These are phyloP conservation scores for Kalmusia sp. DNA, from an alignment of 2,329 filamentous ascomycete species.

Conservation along the genomic window DNA sequence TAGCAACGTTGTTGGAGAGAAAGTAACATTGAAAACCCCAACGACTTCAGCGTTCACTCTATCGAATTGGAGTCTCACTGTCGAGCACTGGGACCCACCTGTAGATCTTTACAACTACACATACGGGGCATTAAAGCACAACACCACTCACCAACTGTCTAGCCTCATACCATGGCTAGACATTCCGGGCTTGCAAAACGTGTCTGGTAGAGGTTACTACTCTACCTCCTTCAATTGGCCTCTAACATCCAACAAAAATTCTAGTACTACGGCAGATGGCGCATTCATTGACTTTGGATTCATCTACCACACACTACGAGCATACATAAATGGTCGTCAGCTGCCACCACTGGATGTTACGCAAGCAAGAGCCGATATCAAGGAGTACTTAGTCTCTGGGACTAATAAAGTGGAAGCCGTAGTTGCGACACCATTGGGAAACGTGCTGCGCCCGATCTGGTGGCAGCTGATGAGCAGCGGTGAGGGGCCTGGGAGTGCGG, in stretches of 20 bases:
- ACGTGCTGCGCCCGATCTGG: conserved; percentile 24
- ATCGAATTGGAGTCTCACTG: conserved; percentile 44
- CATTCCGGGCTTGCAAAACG: conserved; percentile 31
- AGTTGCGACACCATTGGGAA: conserved; percentile 40
- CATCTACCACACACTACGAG: conserved; percentile 35
- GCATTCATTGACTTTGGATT: conserved; percentile 36
- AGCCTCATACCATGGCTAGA: conserved; percentile 13
- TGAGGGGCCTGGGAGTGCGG: conserved; percentile 17
- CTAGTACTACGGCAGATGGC: conserved; percentile 3
- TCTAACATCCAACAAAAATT: not conserved
- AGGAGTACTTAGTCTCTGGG: conserved; percentile 25
- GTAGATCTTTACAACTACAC: conserved; percentile 40
- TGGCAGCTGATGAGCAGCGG: conserved; percentile 13
- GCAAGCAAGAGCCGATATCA: conserved; percentile 31
- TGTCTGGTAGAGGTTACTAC: conserved; percentile 46
- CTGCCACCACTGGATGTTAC: conserved; percentile 42
- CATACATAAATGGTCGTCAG: conserved; percentile 35
- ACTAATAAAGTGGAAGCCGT: conserved; percentile 37
- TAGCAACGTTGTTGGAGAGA: not conserved
- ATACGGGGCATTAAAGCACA: conserved; percentile 13
- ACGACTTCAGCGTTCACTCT: conserved; percentile 28
- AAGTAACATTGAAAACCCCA: conserved; percentile 7
- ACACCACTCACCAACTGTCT: conserved; percentile 18
- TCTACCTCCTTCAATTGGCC: conserved; percentile 40
- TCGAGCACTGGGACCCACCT: conserved; percentile 51